Conservation (phyloP, 768 basidiomycete species). For the Tephrocybe sp. region DNA sequence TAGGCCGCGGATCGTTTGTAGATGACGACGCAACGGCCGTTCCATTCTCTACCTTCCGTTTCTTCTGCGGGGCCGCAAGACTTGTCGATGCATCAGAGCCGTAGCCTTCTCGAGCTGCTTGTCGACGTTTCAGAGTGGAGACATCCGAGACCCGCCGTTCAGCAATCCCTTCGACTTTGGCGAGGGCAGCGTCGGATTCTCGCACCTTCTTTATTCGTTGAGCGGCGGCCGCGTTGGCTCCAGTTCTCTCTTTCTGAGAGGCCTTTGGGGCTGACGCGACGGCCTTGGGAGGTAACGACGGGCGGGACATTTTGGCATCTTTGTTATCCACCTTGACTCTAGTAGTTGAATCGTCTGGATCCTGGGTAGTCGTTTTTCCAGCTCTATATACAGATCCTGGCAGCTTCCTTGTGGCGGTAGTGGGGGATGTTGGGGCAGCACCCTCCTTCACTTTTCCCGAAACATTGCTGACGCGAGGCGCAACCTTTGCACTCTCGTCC, state of each 20-base stretch:
- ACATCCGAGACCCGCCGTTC: slow-evolving; percentile 19
- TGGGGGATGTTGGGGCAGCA: slow-evolving; percentile 7
- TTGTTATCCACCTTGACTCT: slow-evolving; percentile 17
- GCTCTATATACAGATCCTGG: slow-evolving; percentile 53
- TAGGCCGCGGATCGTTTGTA: slow-evolving; percentile 17
- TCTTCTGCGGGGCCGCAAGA: slow-evolving; percentile 31
- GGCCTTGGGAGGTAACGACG: slow-evolving; percentile 34
- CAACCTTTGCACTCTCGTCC: slow-evolving; percentile 43
- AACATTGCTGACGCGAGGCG: background rate
- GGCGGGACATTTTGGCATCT: slow-evolving; percentile 19
- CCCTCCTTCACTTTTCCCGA: slow-evolving; percentile 13
- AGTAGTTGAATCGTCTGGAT: slow-evolving; percentile 8
- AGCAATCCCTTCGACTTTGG: slow-evolving; percentile 3
- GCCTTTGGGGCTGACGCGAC: slow-evolving; percentile 24
- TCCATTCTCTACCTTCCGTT: slow-evolving; percentile 41
- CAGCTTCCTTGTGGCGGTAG: slow-evolving; percentile 29
- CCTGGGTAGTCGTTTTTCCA: slow-evolving; percentile 30
- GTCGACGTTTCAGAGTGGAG: slow-evolving; percentile 41
- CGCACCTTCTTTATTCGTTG: slow-evolving; percentile 19
- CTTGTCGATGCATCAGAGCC: slow-evolving; percentile 26
- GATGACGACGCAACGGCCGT: slow-evolving; percentile 12
- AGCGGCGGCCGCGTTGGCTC: slow-evolving; percentile 2
- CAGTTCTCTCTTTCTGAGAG: slow-evolving; percentile 26
- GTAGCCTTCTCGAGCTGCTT: slow-evolving; percentile 28
- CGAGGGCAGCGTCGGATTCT: slow-evolving; percentile 9